Evolutionary conservation across 2,329 filamentous ascomycete species (phyloP), one percentile per base, ranked within the genome.

Genomic region (Decorospora gaudefroyi): DNA sequence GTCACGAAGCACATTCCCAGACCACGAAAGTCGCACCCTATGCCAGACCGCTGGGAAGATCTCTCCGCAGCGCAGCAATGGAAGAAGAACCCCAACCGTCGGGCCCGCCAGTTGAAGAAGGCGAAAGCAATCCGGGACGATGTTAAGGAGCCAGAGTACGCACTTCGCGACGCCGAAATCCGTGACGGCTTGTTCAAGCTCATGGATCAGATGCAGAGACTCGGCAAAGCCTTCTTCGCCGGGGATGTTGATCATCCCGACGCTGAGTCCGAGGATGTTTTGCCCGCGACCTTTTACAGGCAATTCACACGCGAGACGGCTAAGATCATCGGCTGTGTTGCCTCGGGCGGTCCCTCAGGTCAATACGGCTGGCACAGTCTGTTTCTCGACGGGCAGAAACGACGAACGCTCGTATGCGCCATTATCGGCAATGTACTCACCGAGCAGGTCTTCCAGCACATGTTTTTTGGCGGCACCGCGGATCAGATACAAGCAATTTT

Each of bases 381-480:
- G 1, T 69, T 69, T 19, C 11, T 35, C 0, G 27, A 59, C 4
- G 13, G 19, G 9, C 17, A 45, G 25, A 61, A 62, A 38, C 26
- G 64, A 6, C 41, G 33, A 2, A 58, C 61, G 3, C 28, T 68
- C 2, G 57, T 64, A 0, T 56, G 49, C 39, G 64, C 30, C 2
- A 52, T 70, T 6, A 51, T 69, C 0, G 62, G 65, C 1, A 66
- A 68, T 15, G 57, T 67, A 6, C 13, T 70, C 3, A 44, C 54
- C 1, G 60, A 70, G 40, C 62, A 68, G 21, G 62, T 68, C 0
- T 62, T 67, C 17, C 32, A 53, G 30, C 59, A 62, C 35, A 15
- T 33, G 0, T 62, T 61, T 27, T 66, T 69, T 23, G 65, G 65
- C 0, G 61, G 48, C 0, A 29, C 13, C 2, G 22, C 29, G 12